Evolutionary conservation across 2,329 filamentous ascomycete species (phyloP).

Genomic region (Microdochium trichocladiopsis): DNA sequence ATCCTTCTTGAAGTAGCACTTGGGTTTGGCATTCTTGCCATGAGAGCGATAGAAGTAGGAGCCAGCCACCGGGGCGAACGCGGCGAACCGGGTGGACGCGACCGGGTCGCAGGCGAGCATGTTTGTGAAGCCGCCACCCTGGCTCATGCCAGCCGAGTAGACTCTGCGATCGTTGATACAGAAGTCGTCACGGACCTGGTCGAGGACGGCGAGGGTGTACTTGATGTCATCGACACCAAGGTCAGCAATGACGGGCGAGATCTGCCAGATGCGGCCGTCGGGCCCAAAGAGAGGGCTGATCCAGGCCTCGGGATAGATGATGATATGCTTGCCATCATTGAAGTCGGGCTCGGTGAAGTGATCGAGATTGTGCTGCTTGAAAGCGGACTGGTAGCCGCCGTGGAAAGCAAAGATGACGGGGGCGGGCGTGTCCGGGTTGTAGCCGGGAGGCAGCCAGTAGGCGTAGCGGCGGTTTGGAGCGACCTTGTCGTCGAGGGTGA

Average conservation of each 20-base stretch:
- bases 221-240: not conserved
- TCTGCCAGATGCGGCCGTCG: not conserved
- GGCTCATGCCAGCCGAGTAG: not conserved
- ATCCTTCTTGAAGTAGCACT: not conserved
- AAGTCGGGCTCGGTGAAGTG: not conserved
- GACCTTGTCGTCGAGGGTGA: not conserved
- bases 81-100: not conserved
- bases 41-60: not conserved
- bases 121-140: not conserved
- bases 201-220: not conserved
- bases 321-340: not conserved
- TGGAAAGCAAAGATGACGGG: not conserved
- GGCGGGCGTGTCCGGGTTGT: not conserved
- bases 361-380: not conserved
- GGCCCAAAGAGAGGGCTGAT: not conserved
- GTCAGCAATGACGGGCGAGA: not conserved
- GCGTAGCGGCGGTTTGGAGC: not conserved
- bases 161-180: not conserved
- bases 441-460: not conserved
- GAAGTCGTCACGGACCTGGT: not conserved
- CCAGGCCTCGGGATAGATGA: not conserved
- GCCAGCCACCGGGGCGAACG: not conserved
- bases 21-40: not conserved
- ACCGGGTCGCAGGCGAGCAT: not conserved
- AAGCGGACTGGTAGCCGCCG: not conserved